Conservation (phyloP, 148 eudicot species). For the Selenicereus undatus region DNA sequence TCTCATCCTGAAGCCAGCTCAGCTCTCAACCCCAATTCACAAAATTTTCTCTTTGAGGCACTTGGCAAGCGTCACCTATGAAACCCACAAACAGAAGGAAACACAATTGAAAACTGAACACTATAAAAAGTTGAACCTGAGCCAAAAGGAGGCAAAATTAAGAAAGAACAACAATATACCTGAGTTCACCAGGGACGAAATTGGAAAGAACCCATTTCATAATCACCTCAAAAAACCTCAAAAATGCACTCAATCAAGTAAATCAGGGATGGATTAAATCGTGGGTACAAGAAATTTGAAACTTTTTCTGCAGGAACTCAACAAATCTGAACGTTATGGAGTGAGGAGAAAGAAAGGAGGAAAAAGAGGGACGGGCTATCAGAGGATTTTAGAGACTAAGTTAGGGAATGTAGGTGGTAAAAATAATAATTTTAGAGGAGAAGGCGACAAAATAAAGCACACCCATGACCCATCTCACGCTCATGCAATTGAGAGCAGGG, state of each 20-base stretch:
- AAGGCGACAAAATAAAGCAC: constrained; percentile 33
- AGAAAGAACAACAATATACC: constrained; percentile 30
- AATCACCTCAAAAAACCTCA: constrained; percentile 1
- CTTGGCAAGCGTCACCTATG: constrained; percentile 27
- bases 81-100: constrained; percentile 13
- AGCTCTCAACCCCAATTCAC: constrained; percentile 7
- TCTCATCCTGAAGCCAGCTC: constrained; percentile 33
- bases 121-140: neutral
- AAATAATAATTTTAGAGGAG: constrained; percentile 23
- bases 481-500: neutral
- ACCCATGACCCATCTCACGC: constrained; percentile 21
- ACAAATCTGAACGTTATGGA: constrained; percentile 30
- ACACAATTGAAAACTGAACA: neutral
- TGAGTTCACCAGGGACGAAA: constrained; percentile 14
- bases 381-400: constrained; percentile 26
- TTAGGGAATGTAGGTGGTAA: constrained; percentile 36
- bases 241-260: constrained; percentile 1
- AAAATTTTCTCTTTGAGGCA: constrained; percentile 25
- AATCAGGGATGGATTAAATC: constrained; percentile 11
- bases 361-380: constrained; percentile 11
- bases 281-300: constrained; percentile 13
- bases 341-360: neutral
- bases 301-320: constrained; percentile 23
- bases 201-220: constrained; percentile 18
- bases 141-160: constrained; percentile 2